Evolutionary conservation across 2,329 filamentous ascomycete species (phyloP).

Genomic region (Ascosphaera pollenicola): DNA sequence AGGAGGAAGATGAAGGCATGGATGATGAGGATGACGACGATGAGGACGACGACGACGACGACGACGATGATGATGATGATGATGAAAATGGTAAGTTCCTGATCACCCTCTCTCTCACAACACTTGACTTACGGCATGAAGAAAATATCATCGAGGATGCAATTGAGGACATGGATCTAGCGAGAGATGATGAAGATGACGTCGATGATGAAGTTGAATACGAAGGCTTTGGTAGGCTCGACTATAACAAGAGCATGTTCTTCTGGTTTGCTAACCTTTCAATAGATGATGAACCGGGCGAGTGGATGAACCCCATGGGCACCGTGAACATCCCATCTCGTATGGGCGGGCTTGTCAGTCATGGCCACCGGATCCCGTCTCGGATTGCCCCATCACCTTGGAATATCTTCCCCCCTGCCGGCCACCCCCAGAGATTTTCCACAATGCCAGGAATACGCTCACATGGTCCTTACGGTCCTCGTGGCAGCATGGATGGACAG

Average conservation of each 20-base stretch:
- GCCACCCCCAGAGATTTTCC: no score
- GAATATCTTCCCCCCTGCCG: no score
- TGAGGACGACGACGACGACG: constrained; percentile 21
- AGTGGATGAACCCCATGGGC: no score
- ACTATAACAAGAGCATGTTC: neutral
- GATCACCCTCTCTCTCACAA: neutral
- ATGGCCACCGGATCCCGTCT: no score
- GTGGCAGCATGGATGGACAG: neutral
- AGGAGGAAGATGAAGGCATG: constrained; percentile 9
- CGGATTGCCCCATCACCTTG: no score
- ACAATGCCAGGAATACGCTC: no score
- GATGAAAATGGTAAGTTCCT: constrained; percentile 28
- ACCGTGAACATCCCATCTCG: no score
- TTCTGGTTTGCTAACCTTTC: no score
- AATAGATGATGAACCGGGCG: no score
- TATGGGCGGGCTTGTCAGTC: no score
- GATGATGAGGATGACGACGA: neutral
- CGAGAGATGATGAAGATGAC: constrained; percentile 16
- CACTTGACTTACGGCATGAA: constrained; percentile 6
- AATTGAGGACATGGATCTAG: constrained; percentile 27
- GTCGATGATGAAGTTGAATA: constrained; percentile 22
- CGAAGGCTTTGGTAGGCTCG: constrained; percentile 10
- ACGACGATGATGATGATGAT: constrained; percentile 37
- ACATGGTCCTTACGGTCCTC: no score
- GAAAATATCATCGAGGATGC: constrained; percentile 26